phyloP scores from a whole-genome alignment of 1,284 basidiomycete species.

The Rhizopogon hawkerae region DNA sequence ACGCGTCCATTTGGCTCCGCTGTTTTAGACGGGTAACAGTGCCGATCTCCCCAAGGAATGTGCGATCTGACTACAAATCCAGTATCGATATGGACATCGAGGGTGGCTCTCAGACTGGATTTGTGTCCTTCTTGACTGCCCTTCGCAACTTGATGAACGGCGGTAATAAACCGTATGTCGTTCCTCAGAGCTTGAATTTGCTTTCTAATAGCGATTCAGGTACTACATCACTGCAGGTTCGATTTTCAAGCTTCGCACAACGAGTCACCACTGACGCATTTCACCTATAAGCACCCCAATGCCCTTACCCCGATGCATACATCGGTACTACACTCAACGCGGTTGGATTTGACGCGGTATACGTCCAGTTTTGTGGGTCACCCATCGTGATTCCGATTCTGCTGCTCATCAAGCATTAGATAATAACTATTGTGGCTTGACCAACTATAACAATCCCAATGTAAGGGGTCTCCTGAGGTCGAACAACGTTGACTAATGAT shows the following conservation, averaged over 20 bases:
- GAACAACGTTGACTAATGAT: neutral
- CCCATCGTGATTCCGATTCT: neutral
- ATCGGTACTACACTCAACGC: constrained; percentile 46
- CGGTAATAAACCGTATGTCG: constrained; percentile 42
- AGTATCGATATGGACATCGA: constrained; percentile 64
- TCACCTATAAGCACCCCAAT: constrained; percentile 45
- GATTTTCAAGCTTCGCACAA: neutral
- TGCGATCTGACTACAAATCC: neutral
- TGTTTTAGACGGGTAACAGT: constrained; percentile 51
- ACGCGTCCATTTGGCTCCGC: constrained; percentile 55
- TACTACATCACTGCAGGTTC: constrained; percentile 48
- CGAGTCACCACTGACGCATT: neutral
- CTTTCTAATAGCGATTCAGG: constrained; percentile 20
- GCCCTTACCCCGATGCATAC: constrained; percentile 55
- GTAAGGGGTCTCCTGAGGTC: constrained; percentile 24
- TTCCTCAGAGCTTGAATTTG: neutral
- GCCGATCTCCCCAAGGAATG: neutral
- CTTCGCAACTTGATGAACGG: constrained; percentile 40
- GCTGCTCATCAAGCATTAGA: constrained; percentile 19
- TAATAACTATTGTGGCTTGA: constrained; percentile 53
- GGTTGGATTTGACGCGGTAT: constrained; percentile 53
- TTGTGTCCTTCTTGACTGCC: constrained; percentile 45
- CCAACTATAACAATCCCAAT: constrained; percentile 33
- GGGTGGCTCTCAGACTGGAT: constrained; percentile 45
- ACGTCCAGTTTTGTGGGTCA: constrained; percentile 48